Base-by-base conservation (phyloP, 768 basidiomycete species). In the Podaxis mareebaensis region DNA sequence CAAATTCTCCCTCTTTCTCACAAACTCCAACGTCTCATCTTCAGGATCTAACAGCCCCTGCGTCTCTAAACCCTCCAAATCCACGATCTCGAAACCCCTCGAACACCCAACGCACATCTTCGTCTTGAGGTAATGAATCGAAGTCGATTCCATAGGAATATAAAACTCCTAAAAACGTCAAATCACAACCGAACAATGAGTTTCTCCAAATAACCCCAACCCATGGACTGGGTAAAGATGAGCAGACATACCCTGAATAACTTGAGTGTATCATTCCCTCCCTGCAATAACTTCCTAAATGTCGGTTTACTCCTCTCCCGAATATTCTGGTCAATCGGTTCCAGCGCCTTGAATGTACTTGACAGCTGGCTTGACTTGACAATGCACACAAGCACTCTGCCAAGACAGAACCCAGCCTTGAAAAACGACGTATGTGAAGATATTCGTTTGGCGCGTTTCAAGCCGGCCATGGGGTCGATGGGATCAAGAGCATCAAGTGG, bases 51-150 rank as follows among this genome's bases (percentile, higher is more conserved):
- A 81, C 68, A 99, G 74, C 3, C 94, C 94, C 77, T 99, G 96
- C 46, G 96, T 98, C 74, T 99, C 97, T 76, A 99, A 78, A 64
- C 91, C 96, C 75, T 98, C 95, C 42, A 99, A 84, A 74, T 99
- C 97, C 66, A 99, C 94, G 67, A 99, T 98, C 78, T 99, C 97
- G 74, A 99, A 99, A 17, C 97, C 97, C 70, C 93, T 91, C 10
- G 96, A 93, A 72, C 95, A 96, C 1, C 96, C 97, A 13, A 99
- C 93, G 73, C 97, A 99, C 67, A 99, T 85, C 77, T 91, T 92
- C 53, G 96, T 97, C 81, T 96, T 97, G 67, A 99, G 82, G 79
- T 96, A 98, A 76, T 97, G 96, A 24, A 99, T 91, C 12, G 96
- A 98, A 61, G 88, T 93, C 56, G 95, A 96, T 74, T 99, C 95